These are phyloP conservation scores for Ophiostoma ips DNA, from an alignment of 2,329 filamentous ascomycete species.

Conservation along the genomic window DNA sequence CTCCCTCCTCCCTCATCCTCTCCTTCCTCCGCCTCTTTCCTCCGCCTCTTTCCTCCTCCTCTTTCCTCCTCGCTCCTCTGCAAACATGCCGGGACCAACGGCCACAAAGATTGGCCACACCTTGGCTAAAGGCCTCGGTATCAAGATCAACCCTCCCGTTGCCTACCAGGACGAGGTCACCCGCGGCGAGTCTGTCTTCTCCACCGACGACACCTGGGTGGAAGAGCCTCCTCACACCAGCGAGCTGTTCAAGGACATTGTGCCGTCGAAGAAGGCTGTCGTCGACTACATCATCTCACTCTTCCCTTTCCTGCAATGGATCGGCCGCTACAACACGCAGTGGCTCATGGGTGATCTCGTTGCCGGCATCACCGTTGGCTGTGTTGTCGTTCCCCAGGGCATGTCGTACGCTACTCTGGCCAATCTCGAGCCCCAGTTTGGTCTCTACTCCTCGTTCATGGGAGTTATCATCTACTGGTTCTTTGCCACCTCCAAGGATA, in stretches of 20 bases:
- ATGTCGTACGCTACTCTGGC: conserved; percentile 91
- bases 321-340: conserved; percentile 71
- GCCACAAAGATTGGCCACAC: conserved; percentile 51
- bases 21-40: neutral
- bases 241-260: conserved; percentile 56
- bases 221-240: conserved; percentile 63
- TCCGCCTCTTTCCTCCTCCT: neutral
- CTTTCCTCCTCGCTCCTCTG: neutral
- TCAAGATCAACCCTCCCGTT: conserved; percentile 62
- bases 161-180: conserved; percentile 47
- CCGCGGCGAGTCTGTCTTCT: conserved; percentile 67
- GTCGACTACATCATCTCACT: conserved; percentile 51
- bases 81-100: conserved; percentile 11
- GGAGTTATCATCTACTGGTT: conserved; percentile 93
- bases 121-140: conserved; percentile 67
- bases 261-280: conserved; percentile 44
- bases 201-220: conserved; percentile 59
- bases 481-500: conserved; percentile 96
- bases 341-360: conserved; percentile 85
- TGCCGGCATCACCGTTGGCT: conserved; percentile 52
- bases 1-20: neutral
- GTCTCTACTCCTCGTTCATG: conserved; percentile 92
- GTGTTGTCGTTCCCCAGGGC: conserved; percentile 76
- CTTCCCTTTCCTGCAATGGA: conserved; percentile 88
- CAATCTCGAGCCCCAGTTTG: conserved; percentile 65